phyloP scores from a whole-genome alignment of 208 protist genomes.

The Leishmania guyanensis region DNA sequence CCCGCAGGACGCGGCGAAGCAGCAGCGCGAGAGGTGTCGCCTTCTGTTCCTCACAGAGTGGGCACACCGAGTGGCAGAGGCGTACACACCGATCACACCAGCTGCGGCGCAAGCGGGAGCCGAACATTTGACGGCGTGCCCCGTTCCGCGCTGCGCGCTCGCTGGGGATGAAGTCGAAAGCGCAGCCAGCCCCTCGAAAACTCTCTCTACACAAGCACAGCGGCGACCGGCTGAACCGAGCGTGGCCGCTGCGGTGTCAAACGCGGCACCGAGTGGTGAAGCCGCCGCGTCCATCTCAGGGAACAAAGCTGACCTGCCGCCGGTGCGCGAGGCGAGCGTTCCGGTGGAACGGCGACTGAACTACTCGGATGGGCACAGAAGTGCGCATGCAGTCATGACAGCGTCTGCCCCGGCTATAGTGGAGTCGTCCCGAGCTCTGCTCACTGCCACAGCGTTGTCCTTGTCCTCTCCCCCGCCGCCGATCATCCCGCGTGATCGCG shows the following conservation, averaged over 20 bases:
- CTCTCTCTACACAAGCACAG: neutral
- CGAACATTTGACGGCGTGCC: neutral
- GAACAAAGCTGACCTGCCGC: neutral
- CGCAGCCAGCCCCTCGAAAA: neutral
- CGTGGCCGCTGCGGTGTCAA: neutral
- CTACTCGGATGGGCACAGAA: neutral
- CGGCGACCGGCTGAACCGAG: neutral
- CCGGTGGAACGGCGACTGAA: slow-evolving; percentile 19
- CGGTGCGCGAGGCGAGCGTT: neutral
- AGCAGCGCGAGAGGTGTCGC: neutral
- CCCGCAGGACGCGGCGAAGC: neutral
- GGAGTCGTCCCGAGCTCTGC: neutral
- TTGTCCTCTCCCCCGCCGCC: slow-evolving; percentile 9
- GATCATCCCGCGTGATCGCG: slow-evolving; percentile 13
- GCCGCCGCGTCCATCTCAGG: neutral
- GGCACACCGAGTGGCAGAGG: neutral
- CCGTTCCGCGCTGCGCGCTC: neutral
- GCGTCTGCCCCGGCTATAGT: neutral
- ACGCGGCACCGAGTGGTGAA: neutral
- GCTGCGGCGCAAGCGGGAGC: neutral
- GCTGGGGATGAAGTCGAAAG: neutral
- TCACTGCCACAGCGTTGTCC: neutral
- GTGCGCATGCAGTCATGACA: neutral
- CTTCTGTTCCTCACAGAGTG: neutral
- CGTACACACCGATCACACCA: neutral